Base-by-base conservation (phyloP, 805 yeast species). In the Ogataea haglerorum region DNA sequence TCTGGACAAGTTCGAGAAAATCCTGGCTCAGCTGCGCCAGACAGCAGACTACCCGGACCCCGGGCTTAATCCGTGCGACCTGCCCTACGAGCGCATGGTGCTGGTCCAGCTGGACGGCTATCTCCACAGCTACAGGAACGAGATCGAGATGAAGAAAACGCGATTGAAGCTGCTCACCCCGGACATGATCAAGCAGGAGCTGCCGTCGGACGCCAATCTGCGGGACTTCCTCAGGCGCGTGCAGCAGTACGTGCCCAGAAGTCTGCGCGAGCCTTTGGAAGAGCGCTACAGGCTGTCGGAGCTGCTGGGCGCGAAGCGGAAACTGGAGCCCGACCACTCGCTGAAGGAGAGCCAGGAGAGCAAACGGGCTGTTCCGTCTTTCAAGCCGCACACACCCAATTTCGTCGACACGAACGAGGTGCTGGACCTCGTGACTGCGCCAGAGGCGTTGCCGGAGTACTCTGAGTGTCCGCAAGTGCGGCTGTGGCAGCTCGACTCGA, bases 101-200 rank as follows among this genome's bases (percentile, higher is more conserved):
- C 12, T 61, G 9, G 50, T 58, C 6, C 46, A 54, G 30, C 30
- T 56, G 2, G 40, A 39, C 10, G 57, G 56, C 1, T 6, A 23
- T 5, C 40, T 34, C 1, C 52, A 53, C 21, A 24, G 39, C 14
- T 61, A 43, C 32, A 45, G 41, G 2, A 43, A 37, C 15, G 30
- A 15, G 2, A 17, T 58, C 8, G 63, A 61, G 26, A 37, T 58
- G 12, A 49, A 50, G 14, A 39, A 45, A 10, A 43, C 49, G 2
- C 21, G 25, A 2, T 13, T 51, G 12, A 24, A 22, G 9, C 19
- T 47, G 2, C 33, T 60, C 23, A 37, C 44, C 1, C 38, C 38
- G 6, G 24, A 30, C 1, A 42, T 35, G 4, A 25, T 59, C n/a
- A 16, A 38, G 5, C 16, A 30, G 2, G 35, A 35, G 32, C 36